A percentile compares a stretch with the other conserved stretches of the same genome.
Evolutionary conservation across 1,284 basidiomycete genomes (phyloP).

Genomic region (Trametes versicolor): DNA sequence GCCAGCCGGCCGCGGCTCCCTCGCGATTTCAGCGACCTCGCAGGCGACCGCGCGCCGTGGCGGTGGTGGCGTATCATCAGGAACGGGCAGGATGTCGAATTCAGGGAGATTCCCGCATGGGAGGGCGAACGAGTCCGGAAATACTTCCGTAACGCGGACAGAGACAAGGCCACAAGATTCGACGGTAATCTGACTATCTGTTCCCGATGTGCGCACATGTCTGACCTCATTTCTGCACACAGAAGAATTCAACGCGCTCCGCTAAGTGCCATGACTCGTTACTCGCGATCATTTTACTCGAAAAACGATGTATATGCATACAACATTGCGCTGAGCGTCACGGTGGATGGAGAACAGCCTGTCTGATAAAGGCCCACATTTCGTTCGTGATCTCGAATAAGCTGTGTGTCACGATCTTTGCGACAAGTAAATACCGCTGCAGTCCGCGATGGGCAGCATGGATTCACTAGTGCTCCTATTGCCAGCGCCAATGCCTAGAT

Average conservation of each 20-base stretch:
- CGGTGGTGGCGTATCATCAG: slow-evolving; percentile 8
- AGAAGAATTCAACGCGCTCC: no score
- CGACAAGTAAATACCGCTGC: no score
- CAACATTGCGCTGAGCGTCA: neutral
- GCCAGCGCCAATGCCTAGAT: no score
- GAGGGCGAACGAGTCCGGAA: slow-evolving; percentile 16
- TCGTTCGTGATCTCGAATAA: neutral
- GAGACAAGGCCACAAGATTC: neutral
- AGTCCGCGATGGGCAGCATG: no score
- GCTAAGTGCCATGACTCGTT: no score
- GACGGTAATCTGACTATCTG: neutral
- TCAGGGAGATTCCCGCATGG: slow-evolving; percentile 24
- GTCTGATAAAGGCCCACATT: neutral
- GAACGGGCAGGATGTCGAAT: neutral
- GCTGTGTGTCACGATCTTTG: no score
- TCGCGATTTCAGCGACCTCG: neutral
- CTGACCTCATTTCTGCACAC: no score
- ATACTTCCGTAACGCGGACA: slow-evolving; percentile 16
- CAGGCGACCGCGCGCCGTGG: neutral
- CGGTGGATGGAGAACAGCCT: neutral
- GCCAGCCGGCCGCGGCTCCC: neutral
- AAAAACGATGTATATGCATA: no score
- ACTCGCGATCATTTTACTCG: no score
- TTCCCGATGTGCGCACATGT: no score
- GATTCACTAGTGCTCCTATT: no score